These are phyloP conservation scores for Geranium incanum DNA, from an alignment of 441 rosid genomes.

Conservation along the genomic window DNA sequence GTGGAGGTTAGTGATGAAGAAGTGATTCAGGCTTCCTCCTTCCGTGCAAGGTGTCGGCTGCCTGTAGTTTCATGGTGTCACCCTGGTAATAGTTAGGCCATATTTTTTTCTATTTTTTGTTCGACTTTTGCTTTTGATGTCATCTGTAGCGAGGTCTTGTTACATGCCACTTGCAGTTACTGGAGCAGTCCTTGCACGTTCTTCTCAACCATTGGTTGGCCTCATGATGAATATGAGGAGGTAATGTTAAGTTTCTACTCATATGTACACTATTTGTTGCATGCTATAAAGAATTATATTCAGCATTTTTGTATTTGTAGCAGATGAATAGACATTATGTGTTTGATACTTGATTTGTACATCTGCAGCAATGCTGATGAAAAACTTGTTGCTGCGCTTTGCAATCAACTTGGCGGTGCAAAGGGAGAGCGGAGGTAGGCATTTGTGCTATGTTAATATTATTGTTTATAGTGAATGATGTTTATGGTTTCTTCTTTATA, in stretches of 20 bases:
- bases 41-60: constrained; percentile 82
- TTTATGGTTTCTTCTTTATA: neutral
- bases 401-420: constrained; percentile 51
- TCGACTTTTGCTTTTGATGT: neutral
- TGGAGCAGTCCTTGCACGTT: constrained; percentile 97
- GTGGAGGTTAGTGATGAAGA: constrained; percentile 64
- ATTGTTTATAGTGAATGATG: constrained; percentile 2
- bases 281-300: neutral
- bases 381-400: constrained; percentile 88
- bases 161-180: constrained; percentile 34
- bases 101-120: constrained; percentile 7
- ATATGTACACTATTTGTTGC: neutral
- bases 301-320: constrained; percentile 11
- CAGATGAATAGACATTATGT: neutral
- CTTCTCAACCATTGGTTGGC: constrained; percentile 96
- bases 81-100: constrained; percentile 46
- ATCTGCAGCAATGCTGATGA: constrained; percentile 79
- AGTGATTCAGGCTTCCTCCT: constrained; percentile 75
- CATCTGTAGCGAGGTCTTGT: constrained; percentile 11
- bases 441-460: constrained; percentile 12
- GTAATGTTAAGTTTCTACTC: constrained; percentile 34
- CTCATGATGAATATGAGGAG: constrained; percentile 98
- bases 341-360: constrained; percentile 9
- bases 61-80: constrained; percentile 96
- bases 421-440: constrained; percentile 49